Evolutionary conservation across 805 yeast genomes (phyloP), one percentile per base, ranked within the genome.

Genomic region (Cyberlindnera petersonii): DNA sequence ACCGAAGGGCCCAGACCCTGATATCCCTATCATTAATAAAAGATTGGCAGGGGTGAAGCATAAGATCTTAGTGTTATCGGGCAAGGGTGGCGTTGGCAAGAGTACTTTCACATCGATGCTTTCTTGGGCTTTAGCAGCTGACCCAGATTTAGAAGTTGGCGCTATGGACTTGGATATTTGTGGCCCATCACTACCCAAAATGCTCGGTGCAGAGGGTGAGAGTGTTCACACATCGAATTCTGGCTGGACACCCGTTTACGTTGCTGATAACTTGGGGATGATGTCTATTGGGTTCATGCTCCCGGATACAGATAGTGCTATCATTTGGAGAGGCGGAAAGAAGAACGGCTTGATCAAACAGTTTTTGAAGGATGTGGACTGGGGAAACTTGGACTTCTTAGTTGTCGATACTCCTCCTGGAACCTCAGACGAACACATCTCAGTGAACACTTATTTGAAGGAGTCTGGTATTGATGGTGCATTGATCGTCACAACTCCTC

Each of bases 341-440:
- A 93, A 93, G 64, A 88, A 86, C 52, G 88, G 94, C 1, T 69
- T 93, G 33, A 93, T 93, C 37, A 93, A 93, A 56, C 96, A 88
- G 64, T 93, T 93, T 53, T 68, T 93, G 38, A 87, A 85, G 56
- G 97, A 91, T 52, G 97, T 93, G 2, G 88, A 86, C 53, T 93
- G 99, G 99, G 96, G 95, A 5, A 66, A 65, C 47, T 63, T 85
- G 40, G 97, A 93, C 60, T 93, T 85, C 55, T 68, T 93, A 49
- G 74, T 93, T 13, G 83, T 93, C 14, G 99, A 93, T 55, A 93
- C 99, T 0, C 99, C 98, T 0, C 99, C 99, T 0, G 98, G 99
- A 0, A 93, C 99, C 0, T 83, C 96, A 0, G 99, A 93, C 62
- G 99, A 93, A 60, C 99, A 93, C 63, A 71, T 93, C 29, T 81